Evolutionary conservation across 1,139 yeast species (phyloP), one percentile per base, ranked within the genome.

Genomic region (Fermentozyma sake): DNA sequence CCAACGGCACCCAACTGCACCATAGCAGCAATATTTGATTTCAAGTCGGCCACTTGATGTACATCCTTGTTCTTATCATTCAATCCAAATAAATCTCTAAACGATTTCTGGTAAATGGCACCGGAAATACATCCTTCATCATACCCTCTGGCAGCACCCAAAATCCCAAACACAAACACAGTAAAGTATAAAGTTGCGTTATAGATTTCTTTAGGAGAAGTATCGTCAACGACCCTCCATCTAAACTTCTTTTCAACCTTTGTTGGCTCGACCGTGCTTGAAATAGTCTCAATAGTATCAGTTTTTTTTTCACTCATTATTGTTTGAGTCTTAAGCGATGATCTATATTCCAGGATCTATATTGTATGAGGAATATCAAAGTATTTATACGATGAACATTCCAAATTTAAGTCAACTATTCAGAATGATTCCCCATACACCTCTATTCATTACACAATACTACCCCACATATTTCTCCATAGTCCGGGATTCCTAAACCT

Each of bases 1-100:
- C 70, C 79, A 31, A 75, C 66, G 12, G 76, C 65, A 3, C 82
- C 82, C 24, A 76, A 49, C 43, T 73, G 79, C 5, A 76, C 82
- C 81, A 76, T 76, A 5, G 80, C 59, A 3, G 75, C 68, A 39
- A 76, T 72, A 42, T 72, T 75, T 6, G 79, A 72, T 38, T 67
- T 68, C 38, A 66, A 47, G 35, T 69, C 58, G 6, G 79, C 77
- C 11, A 67, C 27, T 14, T 59, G 45, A 23, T 48, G 34, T 3
- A 36, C 54, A 2, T 63, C 29, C 38, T 64, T 68, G 19, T 45
- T 39, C 6, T 55, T 46, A 38, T 71, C 76, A 13, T 47, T 40
- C 20, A 76, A 58, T 1, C 78, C 78, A 44, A 74, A 73, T 31
- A 53, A 52, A 4, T 44, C 31, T 23, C 46, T 50, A 48, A 75